Evolutionary conservation across 2,329 filamentous ascomycete genomes (phyloP).

Genomic region (Trichoderma gracile): DNA sequence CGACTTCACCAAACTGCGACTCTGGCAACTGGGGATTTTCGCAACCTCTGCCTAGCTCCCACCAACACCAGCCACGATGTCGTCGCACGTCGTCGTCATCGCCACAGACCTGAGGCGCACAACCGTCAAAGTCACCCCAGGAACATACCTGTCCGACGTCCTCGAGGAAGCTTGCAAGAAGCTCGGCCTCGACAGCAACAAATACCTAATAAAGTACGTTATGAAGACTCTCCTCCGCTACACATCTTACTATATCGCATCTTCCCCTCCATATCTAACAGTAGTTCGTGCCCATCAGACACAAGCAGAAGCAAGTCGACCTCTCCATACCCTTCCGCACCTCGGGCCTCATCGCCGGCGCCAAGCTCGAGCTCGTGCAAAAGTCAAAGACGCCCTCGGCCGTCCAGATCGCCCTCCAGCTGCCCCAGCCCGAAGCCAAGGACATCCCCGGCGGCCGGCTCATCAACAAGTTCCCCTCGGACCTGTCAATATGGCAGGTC

Average conservation of each 20-base stretch:
- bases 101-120: slow-evolving; percentile 75
- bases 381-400: slow-evolving; percentile 81
- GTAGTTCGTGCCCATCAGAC: slow-evolving; percentile 45
- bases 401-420: slow-evolving; percentile 84
- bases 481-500: slow-evolving; percentile 85
- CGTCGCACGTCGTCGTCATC: slow-evolving; percentile 85
- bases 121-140: slow-evolving; percentile 79
- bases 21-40: background rate
- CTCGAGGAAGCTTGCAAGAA: slow-evolving; percentile 85
- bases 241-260: too few relatives aligned
- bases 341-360: slow-evolving; percentile 78
- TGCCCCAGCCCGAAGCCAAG: slow-evolving; percentile 70
- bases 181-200: slow-evolving; percentile 69
- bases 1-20: background rate
- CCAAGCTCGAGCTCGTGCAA: slow-evolving; percentile 88
- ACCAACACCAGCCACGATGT: slow-evolving; percentile 56
- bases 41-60: background rate
- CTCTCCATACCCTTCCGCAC: slow-evolving; percentile 82
- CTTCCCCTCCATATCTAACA: too few relatives aligned
- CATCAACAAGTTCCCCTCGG: slow-evolving; percentile 83
- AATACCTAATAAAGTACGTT: slow-evolving; percentile 76
- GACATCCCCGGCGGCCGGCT: slow-evolving; percentile 66
- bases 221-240: too few relatives aligned
- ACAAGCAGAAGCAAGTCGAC: slow-evolving; percentile 83
- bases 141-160: slow-evolving; percentile 80